These are phyloP conservation scores for Candida schatavii DNA, from an alignment of 805 yeast species.

Conservation along the genomic window DNA sequence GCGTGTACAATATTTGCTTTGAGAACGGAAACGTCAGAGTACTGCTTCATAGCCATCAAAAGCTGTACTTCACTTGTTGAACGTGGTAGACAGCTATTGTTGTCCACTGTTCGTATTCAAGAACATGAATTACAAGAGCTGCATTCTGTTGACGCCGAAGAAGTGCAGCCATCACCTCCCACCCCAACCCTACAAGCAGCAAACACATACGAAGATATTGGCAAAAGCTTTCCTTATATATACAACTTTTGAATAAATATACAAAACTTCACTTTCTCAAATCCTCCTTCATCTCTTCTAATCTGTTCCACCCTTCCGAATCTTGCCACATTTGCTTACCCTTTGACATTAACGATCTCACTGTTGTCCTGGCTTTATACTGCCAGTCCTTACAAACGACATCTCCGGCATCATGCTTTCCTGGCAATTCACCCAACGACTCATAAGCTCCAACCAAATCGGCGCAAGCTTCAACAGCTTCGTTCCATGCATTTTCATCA, in stretches of 20 bases:
- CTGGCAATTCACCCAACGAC: slow-evolving; percentile 80
- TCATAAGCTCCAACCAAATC: slow-evolving; percentile 86
- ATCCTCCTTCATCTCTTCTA: slow-evolving; percentile 52
- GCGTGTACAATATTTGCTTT: not conserved
- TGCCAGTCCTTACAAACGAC: slow-evolving; percentile 92
- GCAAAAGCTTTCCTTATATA: not conserved
- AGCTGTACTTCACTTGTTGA: too few species aligned
- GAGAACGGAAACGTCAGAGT: slow-evolving; percentile 3
- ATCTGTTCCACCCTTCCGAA: slow-evolving; percentile 69
- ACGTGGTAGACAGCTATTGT: too few species aligned
- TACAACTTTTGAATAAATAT: not conserved
- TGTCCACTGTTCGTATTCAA: too few species aligned
- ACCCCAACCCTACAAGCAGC: too few species aligned
- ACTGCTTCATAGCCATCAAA: not conserved
- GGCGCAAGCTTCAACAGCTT: slow-evolving; percentile 72
- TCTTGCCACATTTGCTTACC: slow-evolving; percentile 82
- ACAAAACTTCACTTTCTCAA: slow-evolving; percentile 12
- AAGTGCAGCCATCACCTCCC: too few species aligned
- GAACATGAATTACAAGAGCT: too few species aligned
- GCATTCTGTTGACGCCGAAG: too few species aligned
- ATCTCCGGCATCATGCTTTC: slow-evolving; percentile 75
- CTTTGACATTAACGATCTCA: slow-evolving; percentile 73
- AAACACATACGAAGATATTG: not conserved
- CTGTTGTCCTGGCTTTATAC: slow-evolving; percentile 70
- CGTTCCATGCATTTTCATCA: slow-evolving; percentile 66